Percentiles rank a stretch among this genome's conserved stretches.
Conservation (phyloP, 2,329 filamentous ascomycete genomes). For the Hymenoscyphus albidus region DNA sequence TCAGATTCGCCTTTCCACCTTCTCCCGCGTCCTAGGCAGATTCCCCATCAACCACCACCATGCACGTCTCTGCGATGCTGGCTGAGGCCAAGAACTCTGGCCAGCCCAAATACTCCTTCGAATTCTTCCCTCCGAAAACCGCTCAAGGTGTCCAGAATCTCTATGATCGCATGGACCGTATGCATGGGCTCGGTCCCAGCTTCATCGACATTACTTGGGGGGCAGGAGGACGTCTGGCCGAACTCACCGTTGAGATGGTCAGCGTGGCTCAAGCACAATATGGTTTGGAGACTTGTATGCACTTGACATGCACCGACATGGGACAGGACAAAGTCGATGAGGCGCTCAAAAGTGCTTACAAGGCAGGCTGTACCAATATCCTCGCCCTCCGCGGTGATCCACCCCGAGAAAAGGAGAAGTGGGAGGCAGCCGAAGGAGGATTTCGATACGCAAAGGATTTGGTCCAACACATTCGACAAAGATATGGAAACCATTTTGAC, state of each 20-base stretch:
- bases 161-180: constrained; percentile 98
- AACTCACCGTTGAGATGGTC: constrained; percentile 97
- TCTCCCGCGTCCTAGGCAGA: neutral
- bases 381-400: constrained; percentile 90
- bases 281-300: constrained; percentile 97
- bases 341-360: constrained; percentile 83
- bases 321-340: constrained; percentile 85
- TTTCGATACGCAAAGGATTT: constrained; percentile 93
- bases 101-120: constrained; percentile 92
- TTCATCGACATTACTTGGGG: constrained; percentile 99
- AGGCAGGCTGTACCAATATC: constrained; percentile 95
- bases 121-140: constrained; percentile 98
- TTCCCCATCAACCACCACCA: constrained; percentile 44
- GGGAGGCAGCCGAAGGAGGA: constrained; percentile 80
- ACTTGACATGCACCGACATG: constrained; percentile 98
- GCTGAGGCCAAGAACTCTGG: constrained; percentile 73
- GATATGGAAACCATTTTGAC: constrained; percentile 87
- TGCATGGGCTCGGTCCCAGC: constrained; percentile 88
- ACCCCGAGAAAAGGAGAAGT: constrained; percentile 87
- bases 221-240: constrained; percentile 83
- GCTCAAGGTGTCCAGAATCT: constrained; percentile 97
- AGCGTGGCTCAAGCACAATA: constrained; percentile 91
- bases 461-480: constrained; percentile 68
- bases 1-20: constrained; percentile 7
- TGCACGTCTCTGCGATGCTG: constrained; percentile 96